Conservation (phyloP, 208 protist genomes). For the Lotmaria passim region DNA sequence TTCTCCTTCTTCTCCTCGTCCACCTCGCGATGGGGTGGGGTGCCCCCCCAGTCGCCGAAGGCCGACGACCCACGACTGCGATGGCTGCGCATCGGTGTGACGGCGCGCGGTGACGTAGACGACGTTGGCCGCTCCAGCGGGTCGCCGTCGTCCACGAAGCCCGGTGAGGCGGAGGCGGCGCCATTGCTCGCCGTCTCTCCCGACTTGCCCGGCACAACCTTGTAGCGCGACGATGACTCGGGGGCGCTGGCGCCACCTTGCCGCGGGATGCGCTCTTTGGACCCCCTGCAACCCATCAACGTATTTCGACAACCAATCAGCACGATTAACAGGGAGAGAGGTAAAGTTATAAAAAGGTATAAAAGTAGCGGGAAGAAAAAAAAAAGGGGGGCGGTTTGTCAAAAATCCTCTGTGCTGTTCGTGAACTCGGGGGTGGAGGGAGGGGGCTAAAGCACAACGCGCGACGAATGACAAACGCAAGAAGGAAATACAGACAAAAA, state of each 20-base stretch:
- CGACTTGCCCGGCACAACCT: neutral
- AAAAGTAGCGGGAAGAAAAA: neutral
- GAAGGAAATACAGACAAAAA: too few relatives aligned
- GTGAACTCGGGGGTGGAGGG: too few relatives aligned
- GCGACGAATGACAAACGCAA: too few relatives aligned
- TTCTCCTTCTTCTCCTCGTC: neutral
- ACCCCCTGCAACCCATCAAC: constrained; percentile 15
- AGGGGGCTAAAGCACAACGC: too few relatives aligned
- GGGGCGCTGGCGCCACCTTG: neutral
- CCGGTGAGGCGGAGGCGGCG: neutral
- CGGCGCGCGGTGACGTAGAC: neutral
- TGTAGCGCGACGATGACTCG: neutral
- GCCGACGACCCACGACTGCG: neutral
- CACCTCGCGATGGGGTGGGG: neutral
- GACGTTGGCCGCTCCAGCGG: neutral
- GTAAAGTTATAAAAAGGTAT: too few relatives aligned
- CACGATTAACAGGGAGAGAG: neutral
- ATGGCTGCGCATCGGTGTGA: neutral
- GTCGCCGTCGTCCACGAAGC: neutral
- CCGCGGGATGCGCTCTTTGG: constrained; percentile 1
- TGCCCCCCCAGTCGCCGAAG: neutral
- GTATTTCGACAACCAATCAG: neutral
- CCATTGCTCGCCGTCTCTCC: neutral
- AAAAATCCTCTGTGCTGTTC: too few relatives aligned
- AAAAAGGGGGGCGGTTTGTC: too few relatives aligned